A percentile compares a stretch with the other conserved stretches of the same genome.
Conservation (phyloP, 108 stramenopile species). For the Phaeodactylum tricornutum region DNA sequence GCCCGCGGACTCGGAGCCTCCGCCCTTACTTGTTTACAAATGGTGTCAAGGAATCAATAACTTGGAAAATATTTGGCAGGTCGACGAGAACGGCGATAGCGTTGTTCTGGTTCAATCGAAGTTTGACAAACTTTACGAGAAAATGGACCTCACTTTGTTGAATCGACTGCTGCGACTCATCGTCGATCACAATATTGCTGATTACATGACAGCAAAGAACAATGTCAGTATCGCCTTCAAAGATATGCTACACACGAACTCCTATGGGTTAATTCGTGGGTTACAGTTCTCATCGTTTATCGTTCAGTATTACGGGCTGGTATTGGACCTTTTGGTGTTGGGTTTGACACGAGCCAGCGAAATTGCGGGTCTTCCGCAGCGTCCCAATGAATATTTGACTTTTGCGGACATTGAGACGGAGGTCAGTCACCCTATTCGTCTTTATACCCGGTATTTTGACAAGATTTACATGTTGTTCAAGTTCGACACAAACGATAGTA, state of each 20-base stretch:
- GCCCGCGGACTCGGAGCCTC: constrained; percentile 98
- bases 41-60: constrained; percentile 99
- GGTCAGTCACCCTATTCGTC: constrained; percentile 90
- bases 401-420: constrained; percentile 95
- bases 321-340: constrained; percentile 92
- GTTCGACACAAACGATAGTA: constrained; percentile 90
- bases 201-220: constrained; percentile 99
- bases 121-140: constrained; percentile 98
- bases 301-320: constrained; percentile 96
- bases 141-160: constrained; percentile 95
- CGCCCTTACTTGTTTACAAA: constrained; percentile 98
- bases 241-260: constrained; percentile 99
- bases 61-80: constrained; percentile 94
- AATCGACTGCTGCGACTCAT: constrained; percentile 95
- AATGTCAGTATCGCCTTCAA: constrained; percentile 93
- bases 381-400: constrained; percentile 95
- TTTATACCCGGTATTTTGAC: constrained; percentile 98
- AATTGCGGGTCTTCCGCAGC: constrained; percentile 92
- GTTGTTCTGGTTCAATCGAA: constrained; percentile 94
- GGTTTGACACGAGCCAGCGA: constrained; percentile 96
- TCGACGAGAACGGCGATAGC: constrained; percentile 86
- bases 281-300: constrained; percentile 94
- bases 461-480: constrained; percentile 94
- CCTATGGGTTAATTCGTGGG: constrained; percentile 95
- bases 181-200: constrained; percentile 99